Evolutionary conservation across 2,329 filamentous ascomycete genomes (phyloP), one percentile per base, ranked within the genome.

Genomic region (Fusarium denticulatum): DNA sequence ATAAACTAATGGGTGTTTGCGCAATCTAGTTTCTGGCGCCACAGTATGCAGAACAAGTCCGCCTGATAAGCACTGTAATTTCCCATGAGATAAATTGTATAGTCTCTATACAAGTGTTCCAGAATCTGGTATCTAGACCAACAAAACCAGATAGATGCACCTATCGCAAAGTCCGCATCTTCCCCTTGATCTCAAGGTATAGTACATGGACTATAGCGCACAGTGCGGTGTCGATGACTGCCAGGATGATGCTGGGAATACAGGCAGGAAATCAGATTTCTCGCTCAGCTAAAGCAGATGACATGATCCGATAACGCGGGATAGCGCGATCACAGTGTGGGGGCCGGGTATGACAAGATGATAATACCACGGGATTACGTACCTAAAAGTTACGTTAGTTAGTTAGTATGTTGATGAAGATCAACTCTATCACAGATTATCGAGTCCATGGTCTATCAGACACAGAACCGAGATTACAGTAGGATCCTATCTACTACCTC

Each of bases 251-350:
- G 70, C 69, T 20, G 50, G 69, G 40, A 59, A 43, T 18, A 47
- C 36, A 26, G 30, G 32, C 37, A 60, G n/a, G 32, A 50, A 40
- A 40, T 46, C 53, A 39, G 39, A 56, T 58, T 47, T 63, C 42
- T 50, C 24, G 58, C 58, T 30, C 67, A 63, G 47, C 42, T 66
- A 67, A 53, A 47, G 55, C 40, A 57, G 55, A 60, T 64, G 60
- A 39, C 65, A 64, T 64, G 59, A 69, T 50, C 75, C 66, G 71
- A 69, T 58, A 69, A 67, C 63, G 75, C 63, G 75, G 75, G 75
- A 77, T 77, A 65, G 69, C 58, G 71, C 69, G 61, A 71, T 76
- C 52, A 57, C 30, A 65, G 34, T 75, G 74, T 75, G 73, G 71
- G 74, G 73, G 70, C 39, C 34, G 47, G 60, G 63, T 55, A 65